A percentile compares a stretch with the other conserved stretches of the same genome.
These are phyloP conservation scores for Claviceps purpurea DNA, from an alignment of 2,329 filamentous ascomycete species.

Conservation along the genomic window DNA sequence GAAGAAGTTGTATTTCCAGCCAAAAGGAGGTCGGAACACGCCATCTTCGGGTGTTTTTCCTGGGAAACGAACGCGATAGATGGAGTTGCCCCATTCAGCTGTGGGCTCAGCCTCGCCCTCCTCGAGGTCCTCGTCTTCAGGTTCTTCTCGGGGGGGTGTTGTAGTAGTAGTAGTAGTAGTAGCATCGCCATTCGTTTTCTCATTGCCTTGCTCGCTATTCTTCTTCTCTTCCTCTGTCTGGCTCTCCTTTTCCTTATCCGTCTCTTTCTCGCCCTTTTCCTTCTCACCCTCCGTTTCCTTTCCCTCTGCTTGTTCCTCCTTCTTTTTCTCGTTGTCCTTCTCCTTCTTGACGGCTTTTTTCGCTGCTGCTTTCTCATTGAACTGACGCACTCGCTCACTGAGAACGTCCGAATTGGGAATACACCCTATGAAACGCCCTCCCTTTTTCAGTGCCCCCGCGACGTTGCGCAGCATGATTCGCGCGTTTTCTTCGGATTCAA, in stretches of 20 bases:
- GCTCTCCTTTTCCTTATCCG: not conserved
- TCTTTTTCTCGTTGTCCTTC: slow-evolving; percentile 14
- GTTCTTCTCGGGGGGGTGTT: slow-evolving; percentile 14
- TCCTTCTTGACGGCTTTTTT: slow-evolving; percentile 30
- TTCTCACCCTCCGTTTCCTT: not conserved
- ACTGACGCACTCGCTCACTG: slow-evolving; percentile 60
- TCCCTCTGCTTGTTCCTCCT: slow-evolving; percentile 12
- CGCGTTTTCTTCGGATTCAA: slow-evolving; percentile 82
- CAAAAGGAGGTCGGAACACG: slow-evolving; percentile 84
- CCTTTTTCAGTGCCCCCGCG: slow-evolving; percentile 78
- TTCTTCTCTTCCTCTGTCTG: not conserved
- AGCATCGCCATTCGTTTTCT: slow-evolving; percentile 8
- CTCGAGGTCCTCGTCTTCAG: slow-evolving; percentile 35
- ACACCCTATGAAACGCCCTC: slow-evolving; percentile 83
- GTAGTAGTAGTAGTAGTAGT: not conserved
- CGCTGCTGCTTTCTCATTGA: slow-evolving; percentile 43
- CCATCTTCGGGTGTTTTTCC: slow-evolving; percentile 73
- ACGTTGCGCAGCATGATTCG: slow-evolving; percentile 90
- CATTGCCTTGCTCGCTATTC: not conserved
- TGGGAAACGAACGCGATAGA: slow-evolving; percentile 84
- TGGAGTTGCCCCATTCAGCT: slow-evolving; percentile 82
- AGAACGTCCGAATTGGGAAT: slow-evolving; percentile 96
- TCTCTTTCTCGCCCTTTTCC: not conserved
- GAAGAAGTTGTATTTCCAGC: slow-evolving; percentile 97
- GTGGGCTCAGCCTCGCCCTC: slow-evolving; percentile 50